Percentiles rank a stretch among this genome's conserved stretches.
These are phyloP conservation scores for Thinopyrum elongatum DNA, from an alignment of 176 grass and related monocot genomes.

Conservation along the genomic window DNA sequence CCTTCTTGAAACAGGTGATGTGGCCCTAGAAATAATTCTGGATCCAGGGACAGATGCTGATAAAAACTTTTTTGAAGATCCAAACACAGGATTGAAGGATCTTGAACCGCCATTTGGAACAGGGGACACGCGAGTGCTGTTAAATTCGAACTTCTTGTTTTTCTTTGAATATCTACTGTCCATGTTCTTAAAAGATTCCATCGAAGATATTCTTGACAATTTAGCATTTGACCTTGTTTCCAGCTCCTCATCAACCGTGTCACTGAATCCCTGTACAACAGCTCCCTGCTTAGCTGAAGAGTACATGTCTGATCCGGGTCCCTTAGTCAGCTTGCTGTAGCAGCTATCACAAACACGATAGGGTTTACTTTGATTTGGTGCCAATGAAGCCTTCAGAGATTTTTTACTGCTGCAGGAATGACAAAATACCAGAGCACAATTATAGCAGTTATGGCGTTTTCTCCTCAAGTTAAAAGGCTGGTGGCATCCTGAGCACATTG, in stretches of 20 bases:
- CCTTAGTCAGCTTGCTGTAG: conserved; percentile 79
- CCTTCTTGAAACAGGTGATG: conserved; percentile 84
- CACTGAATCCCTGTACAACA: conserved; percentile 49
- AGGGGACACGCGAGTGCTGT: conserved; percentile 82
- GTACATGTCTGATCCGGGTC: conserved; percentile 54
- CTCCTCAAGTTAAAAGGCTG: conserved; percentile 97
- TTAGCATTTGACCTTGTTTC: conserved; percentile 73
- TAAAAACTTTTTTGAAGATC: conserved; percentile 95
- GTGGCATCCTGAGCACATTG: conserved; percentile 95
- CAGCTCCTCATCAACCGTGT: conserved; percentile 65
- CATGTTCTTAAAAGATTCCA: conserved; percentile 70
- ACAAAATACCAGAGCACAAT: conserved; percentile 94
- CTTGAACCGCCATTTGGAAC: conserved; percentile 87
- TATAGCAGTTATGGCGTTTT: conserved; percentile 98
- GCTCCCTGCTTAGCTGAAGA: conserved; percentile 56
- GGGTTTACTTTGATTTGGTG: conserved; percentile 94
- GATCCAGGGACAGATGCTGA: conserved; percentile 98
- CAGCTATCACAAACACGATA: conserved; percentile 90
- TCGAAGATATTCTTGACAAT: conserved; percentile 83
- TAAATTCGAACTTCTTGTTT: conserved; percentile 97
- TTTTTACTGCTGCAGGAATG: conserved; percentile 97
- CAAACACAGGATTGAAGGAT: conserved; percentile 96
- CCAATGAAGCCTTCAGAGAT: conserved; percentile 84
- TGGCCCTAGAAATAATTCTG: conserved; percentile 88
- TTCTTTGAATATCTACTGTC: conserved; percentile 79